Conservation (phyloP, 495 filamentous ascomycete species). For the Aspergillus carlsbadensis region DNA sequence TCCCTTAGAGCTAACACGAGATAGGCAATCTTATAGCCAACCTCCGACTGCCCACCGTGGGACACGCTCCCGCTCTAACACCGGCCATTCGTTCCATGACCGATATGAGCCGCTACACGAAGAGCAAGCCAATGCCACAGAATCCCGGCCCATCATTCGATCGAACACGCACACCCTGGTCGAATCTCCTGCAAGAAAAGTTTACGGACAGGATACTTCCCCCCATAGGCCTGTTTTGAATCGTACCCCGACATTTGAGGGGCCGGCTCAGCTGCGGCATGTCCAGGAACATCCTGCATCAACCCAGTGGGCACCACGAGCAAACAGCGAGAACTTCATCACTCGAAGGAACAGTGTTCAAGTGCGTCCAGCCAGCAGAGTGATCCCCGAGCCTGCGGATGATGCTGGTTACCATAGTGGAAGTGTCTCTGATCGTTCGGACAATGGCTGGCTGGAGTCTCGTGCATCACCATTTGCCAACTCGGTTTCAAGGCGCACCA, state of each 20-base stretch:
- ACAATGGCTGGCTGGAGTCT: conserved; percentile 54
- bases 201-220: conserved; percentile 17
- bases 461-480: conserved; percentile 64
- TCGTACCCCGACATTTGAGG: conserved; percentile 57
- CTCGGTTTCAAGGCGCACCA: conserved; percentile 55
- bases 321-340: conserved; percentile 55
- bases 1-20: not conserved
- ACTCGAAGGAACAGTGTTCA: conserved; percentile 42
- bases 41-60: conserved; percentile 34
- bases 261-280: conserved; percentile 52
- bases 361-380: conserved; percentile 39
- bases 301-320: conserved; percentile 48
- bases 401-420: conserved; percentile 52
- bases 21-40: conserved; percentile 27
- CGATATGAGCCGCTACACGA: conserved; percentile 60
- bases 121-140: conserved; percentile 42
- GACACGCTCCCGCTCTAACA: conserved; percentile 59
- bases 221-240: conserved; percentile 41
- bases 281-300: conserved; percentile 42
- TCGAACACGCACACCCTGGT: conserved; percentile 45
- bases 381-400: conserved; percentile 58
- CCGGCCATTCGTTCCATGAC: conserved; percentile 59
- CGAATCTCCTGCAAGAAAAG: conserved; percentile 37
- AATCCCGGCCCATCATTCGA: conserved; percentile 61
- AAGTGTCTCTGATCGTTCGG: conserved; percentile 59